Evolutionary conservation across 2,329 filamentous ascomycete species (phyloP).

Genomic region (Hyphodiscus sp.): DNA sequence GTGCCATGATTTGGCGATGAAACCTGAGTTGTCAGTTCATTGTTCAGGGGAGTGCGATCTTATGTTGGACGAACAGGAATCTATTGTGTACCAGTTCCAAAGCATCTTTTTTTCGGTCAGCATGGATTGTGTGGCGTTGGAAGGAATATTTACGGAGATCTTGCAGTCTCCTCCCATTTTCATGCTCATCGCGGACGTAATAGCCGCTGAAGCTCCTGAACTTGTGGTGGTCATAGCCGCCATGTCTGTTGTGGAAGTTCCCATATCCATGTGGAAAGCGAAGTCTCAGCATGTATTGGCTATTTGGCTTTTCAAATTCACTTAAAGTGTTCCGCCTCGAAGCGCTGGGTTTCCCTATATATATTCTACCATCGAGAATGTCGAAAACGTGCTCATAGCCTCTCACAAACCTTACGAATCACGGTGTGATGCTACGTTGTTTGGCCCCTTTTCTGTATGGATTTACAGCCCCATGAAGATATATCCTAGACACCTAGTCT

Average conservation of each 20-base stretch:
- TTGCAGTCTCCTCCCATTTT: constrained; percentile 12
- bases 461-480: too few relatives aligned
- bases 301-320: too few relatives aligned
- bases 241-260: constrained; percentile 10
- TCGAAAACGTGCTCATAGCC: too few relatives aligned
- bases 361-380: too few relatives aligned
- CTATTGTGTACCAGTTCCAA: constrained; percentile 72
- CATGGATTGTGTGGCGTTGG: too few relatives aligned
- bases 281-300: too few relatives aligned
- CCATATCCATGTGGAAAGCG: constrained; percentile 19
- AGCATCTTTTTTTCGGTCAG: constrained; percentile 51
- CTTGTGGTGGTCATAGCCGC: constrained; percentile 7
- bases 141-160: constrained; percentile 7
- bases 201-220: constrained; percentile 2
- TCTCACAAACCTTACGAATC: too few relatives aligned
- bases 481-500: too few relatives aligned
- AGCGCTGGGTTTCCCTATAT: too few relatives aligned
- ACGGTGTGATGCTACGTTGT: too few relatives aligned
- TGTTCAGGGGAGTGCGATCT: neutral
- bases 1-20: constrained; percentile 64
- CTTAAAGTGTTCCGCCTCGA: too few relatives aligned
- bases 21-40: constrained; percentile 32
- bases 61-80: constrained; percentile 42
- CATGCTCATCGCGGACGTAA: constrained; percentile 13
- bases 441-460: too few relatives aligned